Conservation (phyloP, 306 rosid genomes). For the Ormosia semicastrata region DNA sequence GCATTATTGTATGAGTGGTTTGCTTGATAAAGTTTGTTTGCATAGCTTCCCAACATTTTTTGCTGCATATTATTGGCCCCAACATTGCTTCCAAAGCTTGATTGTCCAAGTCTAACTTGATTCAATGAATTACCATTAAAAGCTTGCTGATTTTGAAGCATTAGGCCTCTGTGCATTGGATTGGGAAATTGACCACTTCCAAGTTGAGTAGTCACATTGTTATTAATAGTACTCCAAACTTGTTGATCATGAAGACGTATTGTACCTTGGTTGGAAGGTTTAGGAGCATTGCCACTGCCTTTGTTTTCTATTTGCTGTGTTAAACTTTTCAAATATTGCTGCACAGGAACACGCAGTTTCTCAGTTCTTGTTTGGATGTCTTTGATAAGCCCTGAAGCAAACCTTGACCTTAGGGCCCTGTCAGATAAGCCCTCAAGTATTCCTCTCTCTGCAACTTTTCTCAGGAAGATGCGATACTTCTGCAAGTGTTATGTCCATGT, state of each 20-base stretch:
- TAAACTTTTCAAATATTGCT: background rate
- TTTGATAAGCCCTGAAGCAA: conserved; percentile 37
- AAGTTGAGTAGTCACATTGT: background rate
- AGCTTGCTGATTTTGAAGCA: background rate
- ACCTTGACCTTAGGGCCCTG: conserved; percentile 41
- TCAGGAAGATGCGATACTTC: conserved; percentile 64
- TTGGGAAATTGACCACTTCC: background rate
- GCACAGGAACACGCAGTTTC: background rate
- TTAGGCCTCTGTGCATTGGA: background rate
- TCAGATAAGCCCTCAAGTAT: conserved; percentile 29
- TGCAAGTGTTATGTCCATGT: conserved; percentile 23
- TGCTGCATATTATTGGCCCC: background rate
- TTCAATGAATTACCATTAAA: background rate
- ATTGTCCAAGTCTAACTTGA: background rate
- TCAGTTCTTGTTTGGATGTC: background rate
- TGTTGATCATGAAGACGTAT: background rate
- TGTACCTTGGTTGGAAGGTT: background rate
- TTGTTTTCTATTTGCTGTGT: background rate
- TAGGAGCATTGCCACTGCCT: background rate
- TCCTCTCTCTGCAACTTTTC: conserved; percentile 41
- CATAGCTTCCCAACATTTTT: background rate
- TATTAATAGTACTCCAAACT: background rate
- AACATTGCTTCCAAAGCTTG: background rate
- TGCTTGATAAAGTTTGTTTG: background rate
- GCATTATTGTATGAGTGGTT: background rate